Percentiles rank a stretch among this genome's conserved stretches.
These are phyloP conservation scores for Heimioporus sp. DNA, from an alignment of 768 basidiomycete species.

Conservation along the genomic window DNA sequence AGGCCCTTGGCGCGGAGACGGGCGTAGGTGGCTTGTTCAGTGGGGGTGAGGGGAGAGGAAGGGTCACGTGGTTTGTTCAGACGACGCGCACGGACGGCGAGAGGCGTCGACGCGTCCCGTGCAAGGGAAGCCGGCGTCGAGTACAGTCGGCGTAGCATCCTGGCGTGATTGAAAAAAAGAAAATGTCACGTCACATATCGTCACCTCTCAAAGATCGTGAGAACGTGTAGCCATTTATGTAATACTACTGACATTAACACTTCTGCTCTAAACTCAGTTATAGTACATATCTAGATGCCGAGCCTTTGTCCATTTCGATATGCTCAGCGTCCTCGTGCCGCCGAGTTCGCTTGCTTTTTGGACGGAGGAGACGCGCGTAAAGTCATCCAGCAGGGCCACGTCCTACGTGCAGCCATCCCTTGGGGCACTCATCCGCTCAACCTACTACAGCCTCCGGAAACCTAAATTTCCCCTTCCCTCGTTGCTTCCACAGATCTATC, in stretches of 20 bases:
- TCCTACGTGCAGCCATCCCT: constrained; percentile 47
- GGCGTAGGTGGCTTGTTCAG: constrained; percentile 60
- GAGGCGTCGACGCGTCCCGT: constrained; percentile 67
- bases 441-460: constrained; percentile 60
- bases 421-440: background rate
- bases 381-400: constrained; percentile 76
- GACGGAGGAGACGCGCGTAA: constrained; percentile 86
- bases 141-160: constrained; percentile 34
- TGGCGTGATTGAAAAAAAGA: too few relatives aligned
- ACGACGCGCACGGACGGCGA: constrained; percentile 71
- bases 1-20: constrained; percentile 55
- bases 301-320: constrained; percentile 87
- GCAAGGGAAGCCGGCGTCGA: constrained; percentile 43
- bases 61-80: constrained; percentile 44
- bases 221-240: constrained; percentile 46
- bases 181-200: too few relatives aligned
- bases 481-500: constrained; percentile 91
- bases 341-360: constrained; percentile 98
- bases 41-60: constrained; percentile 56
- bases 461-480: constrained; percentile 85
- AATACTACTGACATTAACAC: constrained; percentile 83
- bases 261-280: too few relatives aligned
- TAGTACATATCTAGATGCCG: constrained; percentile 75
- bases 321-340: constrained; percentile 90
- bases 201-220: too few relatives aligned